Evolutionary conservation across 2,329 filamentous ascomycete species (phyloP), one percentile per base, ranked within the genome.

Genomic region (Botrytis aclada): DNA sequence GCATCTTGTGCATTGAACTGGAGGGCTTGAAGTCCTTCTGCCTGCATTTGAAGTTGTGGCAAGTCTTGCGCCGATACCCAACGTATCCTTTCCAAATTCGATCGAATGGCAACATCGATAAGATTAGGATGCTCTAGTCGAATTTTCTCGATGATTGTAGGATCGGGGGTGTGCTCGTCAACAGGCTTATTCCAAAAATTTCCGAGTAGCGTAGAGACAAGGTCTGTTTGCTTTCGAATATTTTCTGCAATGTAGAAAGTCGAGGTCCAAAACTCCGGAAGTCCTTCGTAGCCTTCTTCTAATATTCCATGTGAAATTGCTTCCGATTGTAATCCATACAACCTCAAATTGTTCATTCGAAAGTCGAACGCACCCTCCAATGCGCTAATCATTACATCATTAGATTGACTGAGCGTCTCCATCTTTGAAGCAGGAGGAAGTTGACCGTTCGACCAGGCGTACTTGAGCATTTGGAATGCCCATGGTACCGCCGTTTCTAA

Each of bases 261-360:
- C 25, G 93, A 94, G 0, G 95, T 98, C 96, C 96, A 99, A 62
- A 95, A 92, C 74, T 93, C 90, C 0, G 92, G 88, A 14, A 98
- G 85, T 18, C 86, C 88, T 32, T 90, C 86, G 79, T 94, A 95
- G 62, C 88, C 88, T 25, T 86, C 83, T 3, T 84, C 83, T 16
- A 93, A 82, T 37, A 93, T 87, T 10, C 91, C 91, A 76, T 91
- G 84, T 66, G 89, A 85, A 45, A 96, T 82, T 69, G 88, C 84
- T 75, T 94, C 92, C 25, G 87, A 83, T 29, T 87, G 86, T 7
- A 98, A 86, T 3, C 93, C 94, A 80, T 97, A 98, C 5, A 89
- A 82, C 3, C 84, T 83, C 20, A 92, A 85, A 77, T 95, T 92
- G 51, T 88, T 86, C 74, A 87, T 85, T 58, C 96, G 91, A 81